These are phyloP conservation scores for Hanseniaspora nectarophila DNA, from an alignment of 805 yeast species.

Conservation along the genomic window DNA sequence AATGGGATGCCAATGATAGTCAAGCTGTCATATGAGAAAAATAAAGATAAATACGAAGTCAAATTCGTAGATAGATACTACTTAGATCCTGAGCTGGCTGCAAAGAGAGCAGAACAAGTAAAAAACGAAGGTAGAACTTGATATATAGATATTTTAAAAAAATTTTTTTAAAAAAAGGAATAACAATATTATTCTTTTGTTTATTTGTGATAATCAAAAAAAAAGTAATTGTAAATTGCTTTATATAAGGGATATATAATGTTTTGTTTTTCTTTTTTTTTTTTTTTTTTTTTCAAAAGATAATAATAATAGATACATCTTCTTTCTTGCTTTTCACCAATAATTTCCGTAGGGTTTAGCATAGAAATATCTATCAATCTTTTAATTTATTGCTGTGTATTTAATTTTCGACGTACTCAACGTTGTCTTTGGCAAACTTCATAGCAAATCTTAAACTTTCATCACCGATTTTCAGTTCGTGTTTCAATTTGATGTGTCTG, in stretches of 20 bases:
- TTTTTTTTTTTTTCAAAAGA: too few species aligned
- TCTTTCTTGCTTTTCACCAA: not conserved
- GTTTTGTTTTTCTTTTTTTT: too few species aligned
- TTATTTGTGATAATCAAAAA: too few species aligned
- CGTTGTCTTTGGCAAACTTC: constrained; percentile 65
- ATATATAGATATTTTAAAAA: constrained; percentile 8
- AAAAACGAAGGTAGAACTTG: constrained; percentile 54
- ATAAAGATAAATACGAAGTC: constrained; percentile 30
- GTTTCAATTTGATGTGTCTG: constrained; percentile 86
- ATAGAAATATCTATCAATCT: too few species aligned
- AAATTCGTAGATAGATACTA: constrained; percentile 45
- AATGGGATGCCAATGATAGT: constrained; percentile 72
- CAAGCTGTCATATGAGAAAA: constrained; percentile 33
- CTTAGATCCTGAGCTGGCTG: constrained; percentile 71
- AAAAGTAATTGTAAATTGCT: too few species aligned
- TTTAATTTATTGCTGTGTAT: not conserved
- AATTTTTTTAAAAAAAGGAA: constrained; percentile 13
- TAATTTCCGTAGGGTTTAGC: not conserved
- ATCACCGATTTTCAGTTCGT: constrained; percentile 46
- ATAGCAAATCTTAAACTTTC: constrained; percentile 58
- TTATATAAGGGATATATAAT: too few species aligned
- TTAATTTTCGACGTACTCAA: constrained; percentile 38
- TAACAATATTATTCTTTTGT: too few species aligned
- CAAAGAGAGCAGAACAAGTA: constrained; percentile 65
- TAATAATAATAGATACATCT: too few species aligned